Base-by-base conservation (phyloP, 2,329 filamentous ascomycete genomes). In the Epichloe gansuensis region DNA sequence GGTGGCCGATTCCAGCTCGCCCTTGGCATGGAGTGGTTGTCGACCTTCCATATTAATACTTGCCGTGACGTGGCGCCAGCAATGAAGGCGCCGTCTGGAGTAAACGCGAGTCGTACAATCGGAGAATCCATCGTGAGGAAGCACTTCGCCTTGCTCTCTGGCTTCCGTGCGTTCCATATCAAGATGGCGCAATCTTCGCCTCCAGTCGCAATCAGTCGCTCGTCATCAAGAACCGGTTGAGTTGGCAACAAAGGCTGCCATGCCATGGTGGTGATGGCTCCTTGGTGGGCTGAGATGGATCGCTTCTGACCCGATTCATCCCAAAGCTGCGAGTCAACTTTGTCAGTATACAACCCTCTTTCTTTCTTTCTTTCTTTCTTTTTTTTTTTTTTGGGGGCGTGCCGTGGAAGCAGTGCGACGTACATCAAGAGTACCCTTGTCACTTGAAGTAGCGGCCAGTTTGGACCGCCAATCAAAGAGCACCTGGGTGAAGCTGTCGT, bases 31-130 rank as follows among this genome's bases (percentile, higher is more conserved):
- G 71, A 68, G 46, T 76, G 71, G 50, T 80, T 81, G 55, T 77
- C 79, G 12, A 83, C 75, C 61, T 82, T 83, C 80, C 81, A 85
- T 46, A 85, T 82, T 41, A 83, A 66, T 13, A 84, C 77, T 53
- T 72, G 74, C 37, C 76, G 74, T 21, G 73, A 73, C 0, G 80
- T 83, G 5, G 79, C 81, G 4, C 78, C 80, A 0, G 81, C 81
- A 50, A 85, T 75, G 57, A 82, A 82, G 21, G 74, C 75, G 2
- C 81, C 81, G 55, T 83, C 80, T 0, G 81, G 81, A 0, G 80
- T 82, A 55, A 84, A 83, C 1, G 81, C 73, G 2, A 84, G 69
- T 25, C 76, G 75, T 42, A 81, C 74, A 45, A 83, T 76, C 7
- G 78, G 74, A 1, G 72, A 70, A 28, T 75, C 73, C 76, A 84